These are phyloP conservation scores for Exophiala aquamarina DNA, from an alignment of 2,329 filamentous ascomycete genomes.

Conservation along the genomic window DNA sequence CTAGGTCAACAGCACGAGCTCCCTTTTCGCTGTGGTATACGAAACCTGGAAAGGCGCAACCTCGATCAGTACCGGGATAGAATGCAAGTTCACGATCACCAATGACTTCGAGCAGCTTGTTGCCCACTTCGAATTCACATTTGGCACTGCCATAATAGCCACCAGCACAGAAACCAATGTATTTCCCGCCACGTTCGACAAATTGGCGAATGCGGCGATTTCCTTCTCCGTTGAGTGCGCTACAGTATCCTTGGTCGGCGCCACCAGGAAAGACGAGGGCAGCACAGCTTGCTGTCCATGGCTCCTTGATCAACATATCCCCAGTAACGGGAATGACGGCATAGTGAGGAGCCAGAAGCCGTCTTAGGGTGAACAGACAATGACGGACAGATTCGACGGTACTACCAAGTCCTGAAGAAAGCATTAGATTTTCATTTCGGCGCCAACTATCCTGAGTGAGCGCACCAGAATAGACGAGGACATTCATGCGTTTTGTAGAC, in stretches of 20 bases:
- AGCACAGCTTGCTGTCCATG: slow-evolving; percentile 84
- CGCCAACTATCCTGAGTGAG: slow-evolving; percentile 29
- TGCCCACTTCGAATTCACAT: slow-evolving; percentile 91
- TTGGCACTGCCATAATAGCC: slow-evolving; percentile 81
- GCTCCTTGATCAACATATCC: slow-evolving; percentile 79
- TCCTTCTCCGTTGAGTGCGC: slow-evolving; percentile 80
- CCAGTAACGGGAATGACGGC: slow-evolving; percentile 85
- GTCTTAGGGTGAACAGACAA: slow-evolving; percentile 80
- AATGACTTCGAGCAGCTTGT: slow-evolving; percentile 77
- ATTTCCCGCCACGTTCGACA: slow-evolving; percentile 79
- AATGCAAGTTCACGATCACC: slow-evolving; percentile 83
- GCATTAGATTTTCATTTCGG: slow-evolving; percentile 33
- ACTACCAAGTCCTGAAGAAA: slow-evolving; percentile 69
- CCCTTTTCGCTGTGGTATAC: slow-evolving; percentile 86
- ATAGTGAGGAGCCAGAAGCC: slow-evolving; percentile 85
- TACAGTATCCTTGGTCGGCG: slow-evolving; percentile 89
- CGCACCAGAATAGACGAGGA: slow-evolving; percentile 87
- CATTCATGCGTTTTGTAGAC: slow-evolving; percentile 73
- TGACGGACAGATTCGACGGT: slow-evolving; percentile 88
- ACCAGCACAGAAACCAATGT: slow-evolving; percentile 90
- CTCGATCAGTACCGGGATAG: slow-evolving; percentile 82
- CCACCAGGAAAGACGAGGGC: slow-evolving; percentile 90
- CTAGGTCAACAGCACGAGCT: slow-evolving; percentile 69
- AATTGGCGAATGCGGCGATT: slow-evolving; percentile 83
- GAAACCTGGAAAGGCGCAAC: slow-evolving; percentile 85